Base-by-base conservation (phyloP, 1,284 basidiomycete species). In the Cryptococcus floricola region DNA sequence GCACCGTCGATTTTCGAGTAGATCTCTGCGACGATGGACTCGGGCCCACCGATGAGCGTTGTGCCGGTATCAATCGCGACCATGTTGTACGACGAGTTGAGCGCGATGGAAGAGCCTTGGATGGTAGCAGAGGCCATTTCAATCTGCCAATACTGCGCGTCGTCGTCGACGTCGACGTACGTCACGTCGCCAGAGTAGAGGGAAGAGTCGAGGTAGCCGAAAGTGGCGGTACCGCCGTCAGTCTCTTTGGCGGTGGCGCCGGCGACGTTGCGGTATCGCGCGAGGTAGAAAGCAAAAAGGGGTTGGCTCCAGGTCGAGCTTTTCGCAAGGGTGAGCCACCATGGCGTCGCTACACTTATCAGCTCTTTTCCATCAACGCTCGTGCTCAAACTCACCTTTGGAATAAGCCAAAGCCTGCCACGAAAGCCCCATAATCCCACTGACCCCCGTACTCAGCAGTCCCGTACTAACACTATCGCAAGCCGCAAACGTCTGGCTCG, bases 41-140 rank as follows among this genome's bases (percentile, higher is more conserved):
- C 28, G 0, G 95, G 94, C 0, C 89, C 91, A 10, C 90, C 93
- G 50, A 98, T 83, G 45, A 96, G 84, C 0, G 94, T 96, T 3
- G 93, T 97, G 55, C 94, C 93, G 0, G 79, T 80, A 66, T 81
- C 80, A 65, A 81, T 75, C n/a, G 80, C 79, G n/a, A 72, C 78
- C 38, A 58, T 58, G 38, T 61, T 67, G 10, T 6, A 8, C 44
- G 67, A 61, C 12, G 62, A 58, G 7, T 72, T 67, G 39, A 81
- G 61, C 23, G 65, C 65, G 57, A 81, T 64, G 13, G 63, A 57
- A 8, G 68, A 64, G 43, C 80, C 80, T 51, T 79, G 76, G 39
- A 81, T 71, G 1, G 65, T 61, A 44, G 82, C 61, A 66, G 63
- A 59, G 50, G 48, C 63, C 63, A 77, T 73, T 5, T 68, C 64